A percentile compares a stretch with the other conserved stretches of the same genome.
Conservation (phyloP, 495 filamentous ascomycete species). For the Penicillium argentinense region DNA sequence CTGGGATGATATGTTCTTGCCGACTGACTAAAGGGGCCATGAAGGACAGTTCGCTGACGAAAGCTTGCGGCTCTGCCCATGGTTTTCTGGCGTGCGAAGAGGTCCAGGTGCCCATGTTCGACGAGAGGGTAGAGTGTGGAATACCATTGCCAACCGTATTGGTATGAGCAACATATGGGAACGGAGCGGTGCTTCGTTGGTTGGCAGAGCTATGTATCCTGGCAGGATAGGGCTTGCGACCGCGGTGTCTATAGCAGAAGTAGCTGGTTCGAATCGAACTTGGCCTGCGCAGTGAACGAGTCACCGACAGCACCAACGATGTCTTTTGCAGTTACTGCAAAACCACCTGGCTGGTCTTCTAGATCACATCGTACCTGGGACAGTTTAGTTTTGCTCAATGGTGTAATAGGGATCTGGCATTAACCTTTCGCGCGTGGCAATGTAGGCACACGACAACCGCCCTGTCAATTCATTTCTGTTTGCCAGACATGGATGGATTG, state of each 20-base stretch:
- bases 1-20: conserved; percentile 1
- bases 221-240: conserved; percentile 1
- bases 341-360: conserved; percentile 4
- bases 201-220: neutral
- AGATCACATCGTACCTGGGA: conserved; percentile 11
- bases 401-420: neutral
- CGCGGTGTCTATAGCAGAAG: neutral
- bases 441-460: conserved; percentile 2
- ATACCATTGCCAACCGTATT: too few relatives aligned
- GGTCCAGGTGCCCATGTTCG: neutral
- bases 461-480: neutral
- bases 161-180: too few relatives aligned
- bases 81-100: neutral
- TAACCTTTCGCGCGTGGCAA: conserved; percentile 6
- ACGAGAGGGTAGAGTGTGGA: neutral
- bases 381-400: neutral
- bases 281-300: neutral
- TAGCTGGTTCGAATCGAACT: neutral
- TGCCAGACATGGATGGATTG: neutral
- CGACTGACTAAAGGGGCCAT: neutral
- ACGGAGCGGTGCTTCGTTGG: too few relatives aligned
- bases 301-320: conserved; percentile 3
- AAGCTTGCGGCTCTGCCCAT: conserved; percentile 2
- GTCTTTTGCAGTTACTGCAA: conserved; percentile 11
- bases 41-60: conserved; percentile 3